Evolutionary conservation across 148 eudicot species (phyloP).

Genomic region (Camellia granthamiana): DNA sequence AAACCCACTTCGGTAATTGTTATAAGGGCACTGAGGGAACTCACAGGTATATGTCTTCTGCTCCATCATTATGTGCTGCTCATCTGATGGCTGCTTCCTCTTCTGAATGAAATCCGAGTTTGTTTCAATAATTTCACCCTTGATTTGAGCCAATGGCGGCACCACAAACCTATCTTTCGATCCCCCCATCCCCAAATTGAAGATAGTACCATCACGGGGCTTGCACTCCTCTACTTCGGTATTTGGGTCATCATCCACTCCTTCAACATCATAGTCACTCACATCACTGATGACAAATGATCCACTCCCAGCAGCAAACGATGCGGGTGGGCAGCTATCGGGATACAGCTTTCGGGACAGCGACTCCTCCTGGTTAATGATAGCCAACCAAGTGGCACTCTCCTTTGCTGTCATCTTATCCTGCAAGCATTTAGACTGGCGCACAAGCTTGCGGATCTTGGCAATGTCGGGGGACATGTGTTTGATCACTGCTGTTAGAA

Average conservation of each 20-base stretch:
- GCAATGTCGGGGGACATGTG: constrained; percentile 61
- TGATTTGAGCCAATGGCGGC: constrained; percentile 27
- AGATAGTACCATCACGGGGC: constrained; percentile 34
- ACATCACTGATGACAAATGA: constrained; percentile 44
- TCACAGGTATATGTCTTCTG: constrained; percentile 44
- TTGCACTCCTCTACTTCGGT: constrained; percentile 34
- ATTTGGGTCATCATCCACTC: constrained; percentile 31
- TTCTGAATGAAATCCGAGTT: constrained; percentile 31
- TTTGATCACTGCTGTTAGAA: constrained; percentile 52
- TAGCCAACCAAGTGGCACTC: constrained; percentile 53
- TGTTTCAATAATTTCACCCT: constrained; percentile 42
- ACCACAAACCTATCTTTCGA: constrained; percentile 27
- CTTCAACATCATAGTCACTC: constrained; percentile 65
- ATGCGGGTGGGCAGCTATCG: constrained; percentile 35
- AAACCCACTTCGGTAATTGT: constrained; percentile 38
- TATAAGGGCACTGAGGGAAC: constrained; percentile 49
- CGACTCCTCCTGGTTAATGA: constrained; percentile 51
- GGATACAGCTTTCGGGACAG: constrained; percentile 51
- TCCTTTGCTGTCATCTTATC: constrained; percentile 66
- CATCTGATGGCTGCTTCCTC: constrained; percentile 39
- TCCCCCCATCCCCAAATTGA: constrained; percentile 29
- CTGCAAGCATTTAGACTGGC: constrained; percentile 58
- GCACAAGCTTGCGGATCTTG: constrained; percentile 54
- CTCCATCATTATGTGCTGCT: constrained; percentile 23
- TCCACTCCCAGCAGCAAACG: constrained; percentile 30